Base-by-base conservation (phyloP, 495 filamentous ascomycete species). In the Chaetomium cochliodes region DNA sequence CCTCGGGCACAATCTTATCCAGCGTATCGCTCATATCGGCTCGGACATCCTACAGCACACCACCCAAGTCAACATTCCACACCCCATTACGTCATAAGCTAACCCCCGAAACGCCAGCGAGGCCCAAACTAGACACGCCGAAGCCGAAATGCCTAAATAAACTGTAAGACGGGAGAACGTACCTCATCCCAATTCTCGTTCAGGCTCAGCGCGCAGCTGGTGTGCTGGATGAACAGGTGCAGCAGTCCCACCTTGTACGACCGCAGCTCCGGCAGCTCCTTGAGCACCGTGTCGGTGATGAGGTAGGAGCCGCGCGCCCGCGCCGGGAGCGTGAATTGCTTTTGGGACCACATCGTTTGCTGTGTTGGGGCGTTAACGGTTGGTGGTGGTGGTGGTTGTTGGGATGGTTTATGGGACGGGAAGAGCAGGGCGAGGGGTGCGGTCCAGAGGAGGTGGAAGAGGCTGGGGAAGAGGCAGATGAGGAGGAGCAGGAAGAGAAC, bases 11-110 rank as follows among this genome's bases (percentile, higher is more conserved):
- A 64, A 98, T 89, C 28, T 91, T 79, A 74, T 98, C 96, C 64
- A 98, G 79, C 61, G 93, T 89, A 80, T 98, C 93, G 68, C 85
- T 90, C 96, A 98, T 97, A 71, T 96, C 93, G 2, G 80, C 83
- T 37, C 91, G 78, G 16, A 82, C 80, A 62, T 83, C 80, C 55
- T 65, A 46, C 23, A 73, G 18, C 16, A 49, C 41, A 23, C 23
- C 2, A 16, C 18, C 18, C 33, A 37, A 37, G 33, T 16, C 50
- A 28, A 3, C 23, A 52, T 28, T 2, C 5, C 23, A 25, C 9
- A 26, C n/a, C 41, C 41, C 41, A 18, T 18, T 18, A 44, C 41
- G 2, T 39, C 16, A 7, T 22, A 6, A 3, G 3, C n/a, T 23
- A 1, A n/a, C 44, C 9, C 44, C 3, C 22, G 16, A 25, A 3